Conservation (phyloP, 768 basidiomycete genomes). For the Boletales sp. region DNA sequence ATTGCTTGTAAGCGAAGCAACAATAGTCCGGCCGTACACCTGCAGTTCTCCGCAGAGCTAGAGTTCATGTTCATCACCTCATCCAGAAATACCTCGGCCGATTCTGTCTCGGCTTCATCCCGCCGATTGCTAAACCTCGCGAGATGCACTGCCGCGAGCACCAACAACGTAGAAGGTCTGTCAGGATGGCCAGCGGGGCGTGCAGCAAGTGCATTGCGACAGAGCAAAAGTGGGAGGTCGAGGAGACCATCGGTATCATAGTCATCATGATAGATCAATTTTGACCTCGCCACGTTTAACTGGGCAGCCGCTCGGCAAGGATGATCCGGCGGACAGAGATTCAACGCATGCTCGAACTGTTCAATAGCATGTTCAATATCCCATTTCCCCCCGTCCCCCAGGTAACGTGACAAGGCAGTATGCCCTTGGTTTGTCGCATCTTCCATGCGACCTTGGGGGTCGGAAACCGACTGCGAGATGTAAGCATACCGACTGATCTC, state of each 20-base stretch:
- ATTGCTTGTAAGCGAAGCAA: no score
- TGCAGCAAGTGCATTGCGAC: neutral
- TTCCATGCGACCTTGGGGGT: neutral
- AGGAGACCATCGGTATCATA: neutral
- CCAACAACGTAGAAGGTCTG: neutral
- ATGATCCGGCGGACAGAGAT: slow-evolving; percentile 1
- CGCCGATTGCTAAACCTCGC: neutral
- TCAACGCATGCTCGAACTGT: neutral
- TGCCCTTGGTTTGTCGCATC: neutral
- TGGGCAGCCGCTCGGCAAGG: slow-evolving; percentile 2
- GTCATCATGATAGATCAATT: neutral
- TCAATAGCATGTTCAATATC: neutral
- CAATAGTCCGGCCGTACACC: no score
- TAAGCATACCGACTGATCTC: no score
- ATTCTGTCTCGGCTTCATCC: neutral
- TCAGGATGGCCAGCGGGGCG: slow-evolving; percentile 1
- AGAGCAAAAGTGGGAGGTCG: neutral
- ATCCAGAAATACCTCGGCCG: neutral
- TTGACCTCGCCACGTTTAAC: slow-evolving; percentile 1
- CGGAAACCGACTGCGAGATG: neutral
- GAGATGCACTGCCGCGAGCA: neutral
- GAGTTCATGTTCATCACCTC: neutral
- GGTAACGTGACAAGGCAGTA: neutral
- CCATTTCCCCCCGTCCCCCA: neutral
- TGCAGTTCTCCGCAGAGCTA: no score